phyloP scores from a whole-genome alignment of 2,329 filamentous ascomycete genomes.

The Tolypocladium inflatum region DNA sequence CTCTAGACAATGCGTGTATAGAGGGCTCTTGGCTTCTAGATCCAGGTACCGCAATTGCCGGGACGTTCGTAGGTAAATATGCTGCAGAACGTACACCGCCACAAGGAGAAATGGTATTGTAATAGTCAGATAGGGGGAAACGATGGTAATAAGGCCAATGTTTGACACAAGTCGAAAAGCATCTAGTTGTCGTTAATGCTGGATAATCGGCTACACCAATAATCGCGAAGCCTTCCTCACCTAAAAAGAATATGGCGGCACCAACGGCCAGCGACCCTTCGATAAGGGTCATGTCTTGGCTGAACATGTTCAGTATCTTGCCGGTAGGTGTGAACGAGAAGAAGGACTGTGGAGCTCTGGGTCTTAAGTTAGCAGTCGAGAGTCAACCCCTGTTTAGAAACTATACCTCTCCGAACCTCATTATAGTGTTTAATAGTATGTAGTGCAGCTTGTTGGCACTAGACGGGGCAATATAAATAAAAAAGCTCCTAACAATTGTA shows the following conservation, averaged over 20 bases:
- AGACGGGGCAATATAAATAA: neutral
- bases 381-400: neutral
- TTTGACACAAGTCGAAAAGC: neutral
- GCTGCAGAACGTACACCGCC: conserved; percentile 34
- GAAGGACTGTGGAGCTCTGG: conserved; percentile 23
- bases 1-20: conserved; percentile 16
- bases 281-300: conserved; percentile 26
- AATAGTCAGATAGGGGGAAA: neutral
- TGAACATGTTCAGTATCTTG: conserved; percentile 26
- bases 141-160: neutral
- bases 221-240: neutral
- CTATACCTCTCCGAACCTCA: neutral
- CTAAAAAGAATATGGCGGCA: neutral
- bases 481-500: neutral
- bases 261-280: conserved; percentile 8
- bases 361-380: neutral
- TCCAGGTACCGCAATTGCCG: conserved; percentile 46
- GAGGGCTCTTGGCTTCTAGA: conserved; percentile 34
- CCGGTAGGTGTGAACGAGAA: conserved; percentile 26
- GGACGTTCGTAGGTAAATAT: conserved; percentile 46
- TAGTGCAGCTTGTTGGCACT: neutral
- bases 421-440: neutral
- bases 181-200: neutral
- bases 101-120: conserved; percentile 21
- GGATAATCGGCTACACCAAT: neutral